Conservation (phyloP, 495 filamentous ascomycete species). For the Achaetomiella virescens region DNA sequence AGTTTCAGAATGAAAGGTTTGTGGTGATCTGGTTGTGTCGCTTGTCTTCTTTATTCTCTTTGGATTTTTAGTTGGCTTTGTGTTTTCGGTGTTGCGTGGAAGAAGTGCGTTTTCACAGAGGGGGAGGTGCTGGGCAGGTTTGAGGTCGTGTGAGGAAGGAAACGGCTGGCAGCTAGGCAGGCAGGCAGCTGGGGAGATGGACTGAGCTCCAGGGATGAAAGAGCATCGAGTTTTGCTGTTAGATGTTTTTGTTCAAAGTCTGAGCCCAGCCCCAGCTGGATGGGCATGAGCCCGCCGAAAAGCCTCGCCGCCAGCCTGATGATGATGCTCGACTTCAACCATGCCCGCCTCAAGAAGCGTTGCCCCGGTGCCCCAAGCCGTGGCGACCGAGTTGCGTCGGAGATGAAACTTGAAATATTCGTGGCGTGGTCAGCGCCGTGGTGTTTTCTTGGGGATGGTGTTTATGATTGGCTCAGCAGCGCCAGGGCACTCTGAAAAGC, state of each 20-base stretch:
- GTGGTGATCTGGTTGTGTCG: not conserved
- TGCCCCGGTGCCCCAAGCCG: not conserved
- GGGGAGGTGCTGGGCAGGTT: not conserved
- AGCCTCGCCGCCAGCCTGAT: not conserved
- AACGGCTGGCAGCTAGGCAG: not conserved
- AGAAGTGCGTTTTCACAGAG: not conserved
- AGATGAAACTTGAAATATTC: not conserved
- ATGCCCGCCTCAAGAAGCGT: not conserved
- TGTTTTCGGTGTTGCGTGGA: not conserved
- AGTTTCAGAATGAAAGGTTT: not conserved
- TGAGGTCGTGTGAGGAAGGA: not conserved
- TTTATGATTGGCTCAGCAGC: conserved; percentile 46
- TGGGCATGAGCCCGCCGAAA: not conserved
- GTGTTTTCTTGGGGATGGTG: not conserved
- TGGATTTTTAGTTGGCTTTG: not conserved
- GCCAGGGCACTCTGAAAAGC: conserved; percentile 75
- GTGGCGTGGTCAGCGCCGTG: not conserved
- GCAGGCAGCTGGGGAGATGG: not conserved
- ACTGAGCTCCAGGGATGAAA: not conserved
- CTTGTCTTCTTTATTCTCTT: not conserved
- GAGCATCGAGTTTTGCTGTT: not conserved
- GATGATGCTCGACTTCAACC: too few species aligned
- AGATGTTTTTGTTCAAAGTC: too few species aligned
- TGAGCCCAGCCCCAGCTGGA: not conserved
- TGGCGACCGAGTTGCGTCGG: not conserved